phyloP scores from a whole-genome alignment of 176 grass and related monocot genomes.

The Musa itinerans region DNA sequence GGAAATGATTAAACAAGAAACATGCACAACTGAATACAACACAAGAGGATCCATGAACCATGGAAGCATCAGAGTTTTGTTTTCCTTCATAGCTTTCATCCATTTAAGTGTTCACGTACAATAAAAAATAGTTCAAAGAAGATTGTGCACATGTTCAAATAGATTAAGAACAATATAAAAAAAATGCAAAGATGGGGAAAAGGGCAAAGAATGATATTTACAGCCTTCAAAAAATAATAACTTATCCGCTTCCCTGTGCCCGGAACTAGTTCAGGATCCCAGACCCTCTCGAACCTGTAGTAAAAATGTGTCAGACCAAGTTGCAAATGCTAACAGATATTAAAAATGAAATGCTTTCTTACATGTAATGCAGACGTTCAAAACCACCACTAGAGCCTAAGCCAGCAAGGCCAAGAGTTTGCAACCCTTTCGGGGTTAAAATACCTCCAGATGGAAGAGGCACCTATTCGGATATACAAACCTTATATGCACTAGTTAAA shows the following conservation, averaged over 20 bases:
- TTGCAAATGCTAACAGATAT: not conserved
- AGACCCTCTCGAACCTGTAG: constrained; percentile 76
- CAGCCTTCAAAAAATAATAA: constrained; percentile 86
- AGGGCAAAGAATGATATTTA: constrained; percentile 27
- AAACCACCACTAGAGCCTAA: constrained; percentile 81
- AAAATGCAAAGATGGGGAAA: constrained; percentile 3
- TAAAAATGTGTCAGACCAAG: not conserved
- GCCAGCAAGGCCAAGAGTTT: constrained; percentile 74
- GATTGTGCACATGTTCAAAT: not conserved
- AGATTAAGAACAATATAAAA: constrained; percentile 1
- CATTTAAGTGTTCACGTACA: not conserved
- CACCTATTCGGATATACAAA: constrained; percentile 34
- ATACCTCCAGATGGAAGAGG: constrained; percentile 72
- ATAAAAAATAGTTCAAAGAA: not conserved
- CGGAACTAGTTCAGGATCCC: constrained; percentile 86
- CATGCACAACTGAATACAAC: not conserved
- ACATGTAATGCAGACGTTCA: constrained; percentile 90
- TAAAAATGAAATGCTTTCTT: constrained; percentile 21
- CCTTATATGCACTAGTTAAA: constrained; percentile 14
- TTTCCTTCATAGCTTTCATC: not conserved
- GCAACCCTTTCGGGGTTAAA: constrained; percentile 81
- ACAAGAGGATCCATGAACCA: constrained; percentile 1
- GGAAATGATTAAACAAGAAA: not conserved
- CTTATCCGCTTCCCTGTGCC: constrained; percentile 64
- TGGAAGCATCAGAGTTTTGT: not conserved